Base-by-base conservation (phyloP, 2,329 filamentous ascomycete genomes). In the Paracoccidioides brasiliensis region DNA sequence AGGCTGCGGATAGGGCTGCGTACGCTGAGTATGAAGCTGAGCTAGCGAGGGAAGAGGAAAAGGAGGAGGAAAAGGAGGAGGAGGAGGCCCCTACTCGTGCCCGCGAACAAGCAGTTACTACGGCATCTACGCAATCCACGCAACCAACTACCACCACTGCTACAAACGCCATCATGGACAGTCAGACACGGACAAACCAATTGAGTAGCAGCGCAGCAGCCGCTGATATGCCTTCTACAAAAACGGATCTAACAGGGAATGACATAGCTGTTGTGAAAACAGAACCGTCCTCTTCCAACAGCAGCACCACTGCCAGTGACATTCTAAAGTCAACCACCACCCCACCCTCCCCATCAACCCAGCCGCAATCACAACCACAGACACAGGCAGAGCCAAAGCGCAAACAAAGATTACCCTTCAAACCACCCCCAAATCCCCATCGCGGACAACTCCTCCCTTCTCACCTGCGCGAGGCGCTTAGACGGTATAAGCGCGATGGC, bases 21-120 rank as follows among this genome's bases (percentile, higher is more conserved):
- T 75, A 77, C 53, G 77, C 74, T 30, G 72, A 77, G 62, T 79
- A 79, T 63, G 77, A 80, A 61, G 77, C 78, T 0, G 76, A 82
- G 54, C 78, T 81, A 52, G 76, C 77, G n/a, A 78, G 75, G 60
- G 75, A 76, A 50, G 75, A 62, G 8, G 64, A 65, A 15, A 64
- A 66, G n/a, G 63, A 62, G 50, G 56, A 57, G 32, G n/a, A 28
- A 14, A 35, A 38, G 33, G 10, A 33, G 32, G 14, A n/a, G 41
- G 32, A 22, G 15, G 22, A 22, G 22, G 22, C 22, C 22, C 22
- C 22, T 22, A 2, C 22, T 22, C 22, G 52, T 30, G 8, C 28
- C 15, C 9, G 41, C 22, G 6, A 50, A 40, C 15, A 44, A 45
- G 52, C 40, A 12, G 22, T 4, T 42, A 22, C 38, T 14, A 32